Evolutionary conservation across 1,284 basidiomycete genomes (phyloP).

Genomic region (Stereum hirsutum): DNA sequence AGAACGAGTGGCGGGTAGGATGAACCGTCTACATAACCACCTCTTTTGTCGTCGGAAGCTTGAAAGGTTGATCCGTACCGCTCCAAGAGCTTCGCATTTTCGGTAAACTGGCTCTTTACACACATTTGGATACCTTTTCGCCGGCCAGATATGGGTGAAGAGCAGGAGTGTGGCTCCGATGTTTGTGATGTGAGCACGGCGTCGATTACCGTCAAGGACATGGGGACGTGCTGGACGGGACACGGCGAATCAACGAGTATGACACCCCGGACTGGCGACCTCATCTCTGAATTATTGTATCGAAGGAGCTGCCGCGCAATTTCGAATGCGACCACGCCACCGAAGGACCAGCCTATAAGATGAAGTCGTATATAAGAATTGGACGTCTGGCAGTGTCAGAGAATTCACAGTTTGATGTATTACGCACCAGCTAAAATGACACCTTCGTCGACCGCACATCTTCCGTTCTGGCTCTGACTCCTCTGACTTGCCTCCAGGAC

Average conservation of each 20-base stretch:
- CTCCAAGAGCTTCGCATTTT: constrained; percentile 30
- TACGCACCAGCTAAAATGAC: too few relatives aligned
- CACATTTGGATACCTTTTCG: too few relatives aligned
- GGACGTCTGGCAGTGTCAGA: too few relatives aligned
- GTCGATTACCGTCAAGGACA: constrained; percentile 42
- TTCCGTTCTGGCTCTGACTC: too few relatives aligned
- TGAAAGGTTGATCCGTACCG: constrained; percentile 25
- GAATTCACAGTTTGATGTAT: too few relatives aligned
- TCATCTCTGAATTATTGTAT: too few relatives aligned
- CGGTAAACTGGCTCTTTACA: constrained; percentile 30
- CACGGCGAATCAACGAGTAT: constrained; percentile 59
- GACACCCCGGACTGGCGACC: constrained; percentile 41
- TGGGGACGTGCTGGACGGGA: constrained; percentile 36
- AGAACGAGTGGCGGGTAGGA: constrained; percentile 29
- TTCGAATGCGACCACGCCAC: constrained; percentile 63
- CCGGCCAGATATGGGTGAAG: too few relatives aligned
- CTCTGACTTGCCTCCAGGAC: constrained; percentile 26
- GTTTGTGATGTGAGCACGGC: constrained; percentile 11
- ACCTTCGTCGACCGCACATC: too few relatives aligned
- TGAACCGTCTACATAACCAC: constrained; percentile 4
- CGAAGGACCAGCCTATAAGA: constrained; percentile 63
- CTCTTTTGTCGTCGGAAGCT: too few relatives aligned
- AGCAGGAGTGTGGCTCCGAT: constrained; percentile 9
- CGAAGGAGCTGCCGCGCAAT: constrained; percentile 43
- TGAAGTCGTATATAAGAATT: constrained; percentile 3